Evolutionary conservation across 2,329 filamentous ascomycete species (phyloP).

Genomic region (Decorospora gaudefroyi): DNA sequence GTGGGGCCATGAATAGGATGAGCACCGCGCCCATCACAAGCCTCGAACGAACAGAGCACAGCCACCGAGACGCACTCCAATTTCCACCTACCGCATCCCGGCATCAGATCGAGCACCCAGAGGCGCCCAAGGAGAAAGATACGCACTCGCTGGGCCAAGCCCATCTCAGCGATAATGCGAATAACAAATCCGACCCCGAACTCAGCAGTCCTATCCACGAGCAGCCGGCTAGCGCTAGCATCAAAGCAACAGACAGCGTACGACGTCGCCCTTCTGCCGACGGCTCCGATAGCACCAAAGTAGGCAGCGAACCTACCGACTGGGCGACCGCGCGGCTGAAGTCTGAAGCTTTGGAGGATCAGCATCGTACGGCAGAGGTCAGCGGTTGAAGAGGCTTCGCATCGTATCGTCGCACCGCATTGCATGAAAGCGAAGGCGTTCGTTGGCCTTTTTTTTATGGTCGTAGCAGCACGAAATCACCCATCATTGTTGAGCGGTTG

Average conservation of each 20-base stretch:
- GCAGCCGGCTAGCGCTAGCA: neutral
- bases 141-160: slow-evolving; percentile 8
- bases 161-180: slow-evolving; percentile 4
- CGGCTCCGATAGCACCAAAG: slow-evolving; percentile 17
- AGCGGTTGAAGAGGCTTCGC: neutral
- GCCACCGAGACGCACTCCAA: slow-evolving; percentile 6
- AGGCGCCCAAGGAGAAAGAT: slow-evolving; percentile 8
- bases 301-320: slow-evolving; percentile 8
- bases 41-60: slow-evolving; percentile 9
- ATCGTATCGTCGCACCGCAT: too few species aligned
- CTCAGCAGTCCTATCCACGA: neutral
- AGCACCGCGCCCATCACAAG: slow-evolving; percentile 25
- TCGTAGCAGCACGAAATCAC: too few species aligned
- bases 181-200: slow-evolving; percentile 13
- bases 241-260: neutral
- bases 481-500: too few species aligned
- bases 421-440: too few species aligned
- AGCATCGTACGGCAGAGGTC: neutral
- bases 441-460: too few species aligned
- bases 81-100: neutral
- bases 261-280: slow-evolving; percentile 12
- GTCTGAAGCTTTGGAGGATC: neutral
- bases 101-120: neutral
- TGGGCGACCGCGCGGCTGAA: slow-evolving; percentile 7
- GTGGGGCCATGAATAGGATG: slow-evolving; percentile 18